These are phyloP conservation scores for Dendrobium officinale DNA, from an alignment of 106 monocot species.

Conservation along the genomic window DNA sequence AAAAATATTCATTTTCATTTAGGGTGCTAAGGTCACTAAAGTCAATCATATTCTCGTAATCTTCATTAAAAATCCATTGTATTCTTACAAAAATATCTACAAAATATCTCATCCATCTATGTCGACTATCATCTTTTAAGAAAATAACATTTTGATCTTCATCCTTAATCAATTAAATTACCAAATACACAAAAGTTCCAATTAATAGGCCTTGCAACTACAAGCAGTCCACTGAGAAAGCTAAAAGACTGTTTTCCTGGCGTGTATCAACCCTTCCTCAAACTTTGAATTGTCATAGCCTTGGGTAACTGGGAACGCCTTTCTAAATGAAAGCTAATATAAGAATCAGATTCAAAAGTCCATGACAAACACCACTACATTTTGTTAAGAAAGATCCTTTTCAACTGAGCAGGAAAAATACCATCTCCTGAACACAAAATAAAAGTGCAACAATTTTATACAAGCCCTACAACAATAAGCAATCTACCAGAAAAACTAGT, in stretches of 20 bases:
- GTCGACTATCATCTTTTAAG: no score
- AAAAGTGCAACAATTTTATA: background rate
- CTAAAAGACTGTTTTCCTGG: background rate
- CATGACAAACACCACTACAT: background rate
- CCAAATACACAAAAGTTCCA: no score
- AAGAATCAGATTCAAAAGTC: background rate
- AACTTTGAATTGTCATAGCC: background rate
- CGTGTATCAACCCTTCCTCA: background rate
- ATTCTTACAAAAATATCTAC: no score
- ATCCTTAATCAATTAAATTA: no score
- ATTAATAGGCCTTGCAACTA: background rate
- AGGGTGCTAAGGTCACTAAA: no score
- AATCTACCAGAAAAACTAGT: background rate
- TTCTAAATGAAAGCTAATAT: background rate
- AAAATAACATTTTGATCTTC: no score
- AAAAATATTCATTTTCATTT: no score
- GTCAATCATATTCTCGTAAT: no score
- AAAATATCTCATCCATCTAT: no score
- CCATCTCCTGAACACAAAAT: background rate
- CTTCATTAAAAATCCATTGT: no score
- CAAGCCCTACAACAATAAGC: background rate
- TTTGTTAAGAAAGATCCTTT: conserved; percentile 1
- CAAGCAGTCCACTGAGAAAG: background rate
- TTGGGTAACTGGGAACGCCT: background rate
- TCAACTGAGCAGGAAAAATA: background rate